Conservation (phyloP, 2,329 filamentous ascomycete genomes). For the Aspergillus sp. region DNA sequence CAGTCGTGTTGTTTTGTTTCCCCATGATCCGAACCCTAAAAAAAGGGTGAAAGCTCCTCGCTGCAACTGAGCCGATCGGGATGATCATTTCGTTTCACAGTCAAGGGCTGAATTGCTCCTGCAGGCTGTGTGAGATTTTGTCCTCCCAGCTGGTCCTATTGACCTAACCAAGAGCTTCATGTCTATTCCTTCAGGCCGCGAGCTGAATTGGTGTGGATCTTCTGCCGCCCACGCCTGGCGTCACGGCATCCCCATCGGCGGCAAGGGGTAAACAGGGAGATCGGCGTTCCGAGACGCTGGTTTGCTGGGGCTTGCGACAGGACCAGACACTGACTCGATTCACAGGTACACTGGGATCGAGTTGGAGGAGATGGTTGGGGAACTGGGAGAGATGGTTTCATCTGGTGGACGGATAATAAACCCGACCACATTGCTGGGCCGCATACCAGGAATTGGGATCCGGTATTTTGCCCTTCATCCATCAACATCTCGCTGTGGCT, state of each 20-base stretch:
- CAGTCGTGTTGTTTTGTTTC: no score
- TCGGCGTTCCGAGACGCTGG: neutral
- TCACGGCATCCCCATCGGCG: neutral
- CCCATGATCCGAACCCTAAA: neutral
- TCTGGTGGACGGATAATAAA: neutral
- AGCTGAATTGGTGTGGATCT: neutral
- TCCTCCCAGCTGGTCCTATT: neutral
- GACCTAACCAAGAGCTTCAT: neutral
- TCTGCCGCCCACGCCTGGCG: neutral
- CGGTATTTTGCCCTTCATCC: neutral
- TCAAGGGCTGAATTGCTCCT: no score
- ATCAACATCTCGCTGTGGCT: neutral
- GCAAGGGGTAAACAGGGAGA: neutral
- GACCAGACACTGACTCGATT: neutral
- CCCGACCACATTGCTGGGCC: neutral
- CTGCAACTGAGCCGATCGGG: neutral
- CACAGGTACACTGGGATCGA: neutral
- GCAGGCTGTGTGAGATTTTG: no score
- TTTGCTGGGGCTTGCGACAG: neutral
- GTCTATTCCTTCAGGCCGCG: neutral
- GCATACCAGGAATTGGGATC: neutral
- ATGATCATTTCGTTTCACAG: neutral
- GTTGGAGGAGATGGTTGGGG: neutral
- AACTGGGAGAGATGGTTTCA: neutral
- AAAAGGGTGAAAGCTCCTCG: no score